Base-by-base conservation (phyloP, 2,329 filamentous ascomycete genomes). In the Fusarium sp. region DNA sequence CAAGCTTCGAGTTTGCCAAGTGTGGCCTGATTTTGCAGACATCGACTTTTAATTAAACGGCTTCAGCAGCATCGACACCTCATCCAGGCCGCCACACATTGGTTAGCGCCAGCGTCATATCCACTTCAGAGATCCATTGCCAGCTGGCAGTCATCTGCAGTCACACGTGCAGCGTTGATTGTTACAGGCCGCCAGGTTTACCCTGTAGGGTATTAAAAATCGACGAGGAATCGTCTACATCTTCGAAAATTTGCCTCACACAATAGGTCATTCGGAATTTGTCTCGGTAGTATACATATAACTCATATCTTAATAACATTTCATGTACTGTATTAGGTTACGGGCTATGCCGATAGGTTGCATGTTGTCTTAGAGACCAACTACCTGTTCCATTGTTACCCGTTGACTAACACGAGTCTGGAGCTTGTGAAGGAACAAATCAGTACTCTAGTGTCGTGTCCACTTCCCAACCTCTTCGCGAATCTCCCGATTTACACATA, bases 101-200 rank as follows among this genome's bases (percentile, higher is more conserved):
- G 64, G 59, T 61, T 66, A 73, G 66, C 50, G 72, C 52, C 40
- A 53, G 54, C 54, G 46, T 69, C 58, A 59, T 69, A 70, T 61
- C 72, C 74, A 72, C 71, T 44, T 59, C 28, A 28, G 49, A 20
- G 38, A 51, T 63, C 59, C 44, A 58, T 68, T 70, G 74, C 74
- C 74, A 76, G 73, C 71, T 76, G 74, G 74, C 74, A 74, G 66
- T 76, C 70, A 73, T 70, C 68, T 73, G 72, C 55, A 59, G 58
- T 53, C 62, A 67, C 74, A 74, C 72, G 72, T 74, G 74, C 69
- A 49, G 38, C 52, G 31, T 40, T 39, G 20, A 18, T 43, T 56
- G 36, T 46, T 48, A 49, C 45, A 52, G 40, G 56, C 22, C 13
- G 28, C 49, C 13, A 44, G 36, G 48, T 39, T 51, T 69, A 71